Conservation (phyloP, 768 basidiomycete species). For the Boletus insuetus region DNA sequence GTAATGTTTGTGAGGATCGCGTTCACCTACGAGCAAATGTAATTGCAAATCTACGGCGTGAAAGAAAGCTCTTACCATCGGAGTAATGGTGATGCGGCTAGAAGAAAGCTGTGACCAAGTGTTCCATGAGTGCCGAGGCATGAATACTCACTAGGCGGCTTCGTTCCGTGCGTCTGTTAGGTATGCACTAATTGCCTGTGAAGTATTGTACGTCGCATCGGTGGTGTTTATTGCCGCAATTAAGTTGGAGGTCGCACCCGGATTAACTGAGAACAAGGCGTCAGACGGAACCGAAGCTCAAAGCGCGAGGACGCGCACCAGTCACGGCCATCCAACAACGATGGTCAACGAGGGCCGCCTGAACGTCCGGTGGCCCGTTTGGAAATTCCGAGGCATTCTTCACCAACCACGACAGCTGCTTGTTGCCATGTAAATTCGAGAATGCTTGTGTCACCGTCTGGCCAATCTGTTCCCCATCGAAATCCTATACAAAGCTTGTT, state of each 20-base stretch:
- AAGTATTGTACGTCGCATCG: slow-evolving; percentile 46
- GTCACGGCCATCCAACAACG: slow-evolving; percentile 53
- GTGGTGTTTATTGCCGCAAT: slow-evolving; percentile 36
- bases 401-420: slow-evolving; percentile 46
- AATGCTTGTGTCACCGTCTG: slow-evolving; percentile 41
- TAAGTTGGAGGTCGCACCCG: slow-evolving; percentile 38
- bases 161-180: slow-evolving; percentile 53
- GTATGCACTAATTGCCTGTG: slow-evolving; percentile 48
- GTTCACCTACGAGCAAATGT: slow-evolving; percentile 18
- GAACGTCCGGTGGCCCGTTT: slow-evolving; percentile 42
- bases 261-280: slow-evolving; percentile 35
- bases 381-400: slow-evolving; percentile 44
- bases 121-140: neutral
- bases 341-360: slow-evolving; percentile 46
- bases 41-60: neutral
- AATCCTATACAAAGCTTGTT: slow-evolving; percentile 41
- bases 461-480: slow-evolving; percentile 56
- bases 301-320: slow-evolving; percentile 36
- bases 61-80: slow-evolving; percentile 3
- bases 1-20: slow-evolving; percentile 39
- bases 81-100: slow-evolving; percentile 20
- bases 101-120: slow-evolving; percentile 1
- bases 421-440: slow-evolving; percentile 24
- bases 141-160: slow-evolving; percentile 49
- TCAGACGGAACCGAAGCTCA: neutral